Base-by-base conservation (phyloP, 495 filamentous ascomycete genomes). In the Trichoderma reesei region DNA sequence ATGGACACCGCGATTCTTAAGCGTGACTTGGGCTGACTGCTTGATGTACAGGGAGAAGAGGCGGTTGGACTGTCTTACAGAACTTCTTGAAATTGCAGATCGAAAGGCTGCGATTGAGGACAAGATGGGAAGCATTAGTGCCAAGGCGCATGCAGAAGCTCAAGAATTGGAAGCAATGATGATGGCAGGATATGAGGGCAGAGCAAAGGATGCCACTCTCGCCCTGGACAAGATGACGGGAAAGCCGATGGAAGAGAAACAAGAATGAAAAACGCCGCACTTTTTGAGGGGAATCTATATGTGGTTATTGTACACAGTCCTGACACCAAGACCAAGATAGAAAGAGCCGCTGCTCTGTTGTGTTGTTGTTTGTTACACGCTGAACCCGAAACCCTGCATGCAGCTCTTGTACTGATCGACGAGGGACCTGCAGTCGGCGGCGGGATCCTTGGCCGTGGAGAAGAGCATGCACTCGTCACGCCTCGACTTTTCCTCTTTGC, bases 391-490 rank as follows among this genome's bases (percentile, higher is more conserved):
- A 20, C 92, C 89, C 44, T 85, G 85, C 94, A 98, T 98, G 73
- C 94, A 98, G 63, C 76, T 84, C 82, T 87, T 86, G 78, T 98
- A 98, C 69, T 87, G 83, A 14, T 91, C 86, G 67, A 98, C 89
- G 63, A 86, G 84, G 14, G 86, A 80, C 73, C 86, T 79, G 79
- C 94, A 98, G 66, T 92, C 90, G 68, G 81, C 72, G 70, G 90
- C 82, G 37, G 92, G 88, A 70, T 95, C 85, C 64, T 85, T 83
- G 66, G 85, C 79, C 66, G 84, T 90, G 64, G 88, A 92, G 77
- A 98, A 96, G 18, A 98, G 88, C 93, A 98, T 97, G 81, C 94
- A 98, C 78, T 98, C 94, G 75, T 98, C 94, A 65, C 94, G 90
- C 65, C 80, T 77, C 65, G 89, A 82, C 74, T 98, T 98, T 75